Percentiles rank a stretch among this genome's conserved stretches.
These are phyloP conservation scores for Phoma sp. DNA, from an alignment of 2,329 filamentous ascomycete genomes.

Conservation along the genomic window DNA sequence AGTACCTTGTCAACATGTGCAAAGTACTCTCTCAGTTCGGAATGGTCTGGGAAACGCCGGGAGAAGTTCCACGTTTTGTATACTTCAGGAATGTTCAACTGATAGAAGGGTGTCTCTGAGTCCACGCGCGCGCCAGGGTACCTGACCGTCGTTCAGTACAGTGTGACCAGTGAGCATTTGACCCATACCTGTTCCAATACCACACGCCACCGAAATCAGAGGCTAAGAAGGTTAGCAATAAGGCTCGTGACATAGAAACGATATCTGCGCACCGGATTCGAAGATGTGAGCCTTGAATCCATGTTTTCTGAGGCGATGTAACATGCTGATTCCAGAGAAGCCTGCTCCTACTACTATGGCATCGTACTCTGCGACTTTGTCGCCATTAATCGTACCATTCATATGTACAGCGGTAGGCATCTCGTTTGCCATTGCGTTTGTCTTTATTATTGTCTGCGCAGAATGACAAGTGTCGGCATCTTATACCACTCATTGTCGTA, in stretches of 20 bases:
- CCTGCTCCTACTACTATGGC: slow-evolving; percentile 37
- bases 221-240: slow-evolving; percentile 1
- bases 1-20: slow-evolving; percentile 31
- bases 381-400: not conserved
- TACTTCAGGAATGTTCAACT: slow-evolving; percentile 36
- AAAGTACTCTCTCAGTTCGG: slow-evolving; percentile 35
- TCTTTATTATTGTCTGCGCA: not conserved
- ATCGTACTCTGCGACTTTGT: slow-evolving; percentile 17
- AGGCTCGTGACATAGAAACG: not conserved
- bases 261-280: slow-evolving; percentile 20
- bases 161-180: too few species aligned
- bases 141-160: not conserved
- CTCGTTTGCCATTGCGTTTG: not conserved
- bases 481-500: too few species aligned
- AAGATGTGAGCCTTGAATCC: slow-evolving; percentile 29
- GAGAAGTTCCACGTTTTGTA: slow-evolving; percentile 35
- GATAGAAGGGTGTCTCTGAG: slow-evolving; percentile 38
- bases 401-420: not conserved
- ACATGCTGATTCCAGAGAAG: slow-evolving; percentile 31
- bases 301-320: slow-evolving; percentile 28
- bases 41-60: slow-evolving; percentile 30
- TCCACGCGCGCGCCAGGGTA: slow-evolving; percentile 29
- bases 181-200: slow-evolving; percentile 28
- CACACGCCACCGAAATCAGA: slow-evolving; percentile 29
- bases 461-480: too few species aligned